These are phyloP conservation scores for Macaranga tanarius DNA, from an alignment of 441 rosid genomes.

Conservation along the genomic window DNA sequence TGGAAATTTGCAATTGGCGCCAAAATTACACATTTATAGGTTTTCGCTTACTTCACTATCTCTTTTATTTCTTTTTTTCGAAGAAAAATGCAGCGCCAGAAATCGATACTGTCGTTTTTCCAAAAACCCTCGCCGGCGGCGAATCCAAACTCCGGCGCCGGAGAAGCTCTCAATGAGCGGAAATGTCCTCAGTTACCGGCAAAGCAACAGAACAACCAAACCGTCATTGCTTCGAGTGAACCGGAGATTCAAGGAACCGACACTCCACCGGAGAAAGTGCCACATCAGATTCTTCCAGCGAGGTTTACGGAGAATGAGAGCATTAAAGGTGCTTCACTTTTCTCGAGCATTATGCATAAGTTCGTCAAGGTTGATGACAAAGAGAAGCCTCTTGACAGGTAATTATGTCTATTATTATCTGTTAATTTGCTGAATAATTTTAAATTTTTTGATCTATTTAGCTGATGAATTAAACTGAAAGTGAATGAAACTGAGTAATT, in stretches of 20 bases:
- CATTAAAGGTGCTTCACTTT: conserved; percentile 52
- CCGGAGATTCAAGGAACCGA: conserved; percentile 52
- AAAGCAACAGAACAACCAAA: conserved; percentile 26
- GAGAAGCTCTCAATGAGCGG: conserved; percentile 21
- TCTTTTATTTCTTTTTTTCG: background rate
- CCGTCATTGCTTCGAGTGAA: conserved; percentile 22
- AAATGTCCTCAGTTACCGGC: conserved; percentile 27
- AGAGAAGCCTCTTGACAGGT: conserved; percentile 48
- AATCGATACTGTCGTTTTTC: conserved; percentile 73
- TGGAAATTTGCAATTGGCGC: conserved; percentile 53
- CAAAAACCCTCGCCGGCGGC: conserved; percentile 59
- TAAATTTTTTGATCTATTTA: conserved; percentile 4
- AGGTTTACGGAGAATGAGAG: conserved; percentile 33
- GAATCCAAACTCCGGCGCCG: conserved; percentile 34
- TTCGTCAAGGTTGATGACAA: conserved; percentile 62
- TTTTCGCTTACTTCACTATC: conserved; percentile 8
- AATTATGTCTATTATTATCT: background rate
- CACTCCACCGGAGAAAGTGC: conserved; percentile 95
- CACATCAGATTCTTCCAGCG: conserved; percentile 60
- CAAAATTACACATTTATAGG: conserved; percentile 29
- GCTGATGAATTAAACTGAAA: background rate
- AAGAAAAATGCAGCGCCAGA: conserved; percentile 76
- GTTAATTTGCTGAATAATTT: conserved; percentile 2
- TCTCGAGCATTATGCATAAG: conserved; percentile 88
- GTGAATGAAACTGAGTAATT: background rate